phyloP scores from a whole-genome alignment of 495 filamentous ascomycete genomes.

The Podospora pseudoanserina region DNA sequence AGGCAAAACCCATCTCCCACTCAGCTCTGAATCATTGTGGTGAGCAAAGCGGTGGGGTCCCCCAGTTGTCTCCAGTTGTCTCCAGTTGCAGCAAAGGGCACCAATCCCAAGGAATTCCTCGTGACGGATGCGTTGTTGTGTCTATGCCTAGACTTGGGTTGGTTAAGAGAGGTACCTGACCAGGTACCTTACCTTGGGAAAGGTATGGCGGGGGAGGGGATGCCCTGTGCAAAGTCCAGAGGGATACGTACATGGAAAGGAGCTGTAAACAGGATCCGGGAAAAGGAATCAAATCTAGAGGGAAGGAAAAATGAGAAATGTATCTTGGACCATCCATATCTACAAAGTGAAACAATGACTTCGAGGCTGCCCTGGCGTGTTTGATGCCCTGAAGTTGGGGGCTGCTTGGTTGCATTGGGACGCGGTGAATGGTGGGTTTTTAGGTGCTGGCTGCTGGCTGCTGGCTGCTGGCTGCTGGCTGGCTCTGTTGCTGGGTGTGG shows the following conservation, averaged over 20 bases:
- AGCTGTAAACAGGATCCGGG: no score
- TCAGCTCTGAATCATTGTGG: neutral
- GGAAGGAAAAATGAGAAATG: no score
- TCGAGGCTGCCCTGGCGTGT: constrained; percentile 3
- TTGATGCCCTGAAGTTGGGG: neutral
- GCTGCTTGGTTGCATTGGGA: constrained; percentile 6
- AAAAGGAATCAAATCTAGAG: neutral
- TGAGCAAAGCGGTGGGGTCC: neutral
- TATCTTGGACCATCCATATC: no score
- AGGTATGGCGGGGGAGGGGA: neutral
- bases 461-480: constrained; percentile 13
- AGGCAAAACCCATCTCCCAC: neutral
- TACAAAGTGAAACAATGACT: neutral
- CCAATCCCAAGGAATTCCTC: neutral
- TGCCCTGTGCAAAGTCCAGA: neutral
- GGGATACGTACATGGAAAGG: neutral
- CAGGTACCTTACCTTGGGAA: no score
- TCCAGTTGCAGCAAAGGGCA: constrained; percentile 1
- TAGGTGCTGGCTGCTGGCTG: neutral
- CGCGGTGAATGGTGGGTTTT: constrained; percentile 2
- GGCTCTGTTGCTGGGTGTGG: constrained; percentile 12
- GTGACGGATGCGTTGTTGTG: constrained; percentile 2
- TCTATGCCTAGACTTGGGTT: neutral
- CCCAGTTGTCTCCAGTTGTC: neutral
- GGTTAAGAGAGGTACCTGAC: neutral